These are phyloP conservation scores for Phoma sp. DNA, from an alignment of 2,329 filamentous ascomycete genomes.

Conservation along the genomic window DNA sequence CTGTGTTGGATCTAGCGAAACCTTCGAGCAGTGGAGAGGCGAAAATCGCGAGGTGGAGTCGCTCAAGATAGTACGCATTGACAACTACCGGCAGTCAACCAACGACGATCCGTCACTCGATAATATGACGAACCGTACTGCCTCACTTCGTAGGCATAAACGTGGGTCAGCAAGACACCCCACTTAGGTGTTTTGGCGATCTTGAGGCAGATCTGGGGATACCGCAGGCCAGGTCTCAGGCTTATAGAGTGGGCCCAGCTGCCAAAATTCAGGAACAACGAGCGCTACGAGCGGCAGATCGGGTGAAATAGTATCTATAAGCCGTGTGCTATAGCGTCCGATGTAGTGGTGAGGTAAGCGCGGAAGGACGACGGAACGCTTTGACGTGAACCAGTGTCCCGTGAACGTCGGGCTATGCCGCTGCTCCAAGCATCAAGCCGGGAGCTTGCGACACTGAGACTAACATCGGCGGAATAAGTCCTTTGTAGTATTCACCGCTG, in stretches of 20 bases:
- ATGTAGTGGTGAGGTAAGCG: too few species aligned
- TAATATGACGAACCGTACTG: background rate
- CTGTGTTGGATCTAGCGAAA: background rate
- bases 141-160: slow-evolving; percentile 17
- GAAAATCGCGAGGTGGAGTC: slow-evolving; percentile 2
- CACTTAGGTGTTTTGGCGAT: slow-evolving; percentile 16
- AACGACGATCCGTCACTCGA: background rate
- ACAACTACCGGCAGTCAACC: background rate
- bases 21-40: background rate
- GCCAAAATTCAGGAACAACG: background rate
- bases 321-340: slow-evolving; percentile 3
- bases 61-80: background rate
- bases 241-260: background rate
- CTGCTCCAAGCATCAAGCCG: slow-evolving; percentile 16
- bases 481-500: background rate
- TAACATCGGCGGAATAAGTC: background rate
- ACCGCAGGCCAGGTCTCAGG: slow-evolving; percentile 11
- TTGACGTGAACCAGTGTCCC: slow-evolving; percentile 10
- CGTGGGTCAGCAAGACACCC: background rate
- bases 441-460: slow-evolving; percentile 1
- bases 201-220: slow-evolving; percentile 13
- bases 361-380: too few species aligned
- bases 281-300: background rate
- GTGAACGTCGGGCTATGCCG: slow-evolving; percentile 15
- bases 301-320: background rate